Conservation (phyloP, 73 alveolate genomes). For the Uronychia setigera region DNA sequence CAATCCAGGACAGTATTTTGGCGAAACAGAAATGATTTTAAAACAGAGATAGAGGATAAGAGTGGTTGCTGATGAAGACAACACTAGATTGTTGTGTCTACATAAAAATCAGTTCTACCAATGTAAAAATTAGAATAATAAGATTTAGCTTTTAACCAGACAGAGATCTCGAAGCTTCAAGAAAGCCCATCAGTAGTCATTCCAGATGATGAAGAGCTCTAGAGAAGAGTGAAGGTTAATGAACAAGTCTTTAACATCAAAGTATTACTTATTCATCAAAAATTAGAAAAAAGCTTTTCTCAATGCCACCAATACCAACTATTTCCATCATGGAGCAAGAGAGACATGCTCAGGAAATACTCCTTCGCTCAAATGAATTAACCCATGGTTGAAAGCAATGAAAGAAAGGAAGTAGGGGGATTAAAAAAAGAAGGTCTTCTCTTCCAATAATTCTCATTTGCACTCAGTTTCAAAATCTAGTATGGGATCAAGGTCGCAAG, state of each 20-base stretch:
- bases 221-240: slow-evolving; percentile 23
- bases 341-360: too few species aligned
- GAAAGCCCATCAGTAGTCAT: slow-evolving; percentile 16
- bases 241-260: slow-evolving; percentile 57
- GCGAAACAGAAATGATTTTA: slow-evolving; percentile 35
- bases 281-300: slow-evolving; percentile 57
- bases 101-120: not conserved
- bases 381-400: too few species aligned
- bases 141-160: slow-evolving; percentile 7
- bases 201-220: slow-evolving; percentile 52
- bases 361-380: too few species aligned
- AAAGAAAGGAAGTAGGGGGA: too few species aligned
- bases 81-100: slow-evolving; percentile 11
- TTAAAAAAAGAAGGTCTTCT: too few species aligned
- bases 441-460: too few species aligned
- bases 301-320: slow-evolving; percentile 68
- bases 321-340: slow-evolving; percentile 10
- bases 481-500: too few species aligned
- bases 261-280: too few species aligned
- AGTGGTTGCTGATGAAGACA: slow-evolving; percentile 29
- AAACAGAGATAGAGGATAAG: slow-evolving; percentile 12
- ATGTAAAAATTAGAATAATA: slow-evolving; percentile 15
- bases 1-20: slow-evolving; percentile 30
- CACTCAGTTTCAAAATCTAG: too few species aligned
- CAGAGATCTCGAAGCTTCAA: slow-evolving; percentile 24